Base-by-base conservation (phyloP, 2,329 filamentous ascomycete species). In the Madurella mycetomatis region DNA sequence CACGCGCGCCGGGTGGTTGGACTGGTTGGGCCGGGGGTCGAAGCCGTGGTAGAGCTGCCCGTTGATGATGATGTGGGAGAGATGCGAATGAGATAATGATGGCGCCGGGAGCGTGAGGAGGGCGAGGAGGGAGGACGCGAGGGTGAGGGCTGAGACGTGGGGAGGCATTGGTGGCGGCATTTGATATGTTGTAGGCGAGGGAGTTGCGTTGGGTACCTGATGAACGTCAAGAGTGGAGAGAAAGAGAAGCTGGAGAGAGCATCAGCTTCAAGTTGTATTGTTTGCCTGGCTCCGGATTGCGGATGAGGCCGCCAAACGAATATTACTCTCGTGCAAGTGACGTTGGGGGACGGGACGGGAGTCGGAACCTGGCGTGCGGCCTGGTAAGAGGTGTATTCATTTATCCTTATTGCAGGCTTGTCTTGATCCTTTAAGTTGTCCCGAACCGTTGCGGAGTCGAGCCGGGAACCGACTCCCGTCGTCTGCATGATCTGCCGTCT, bases 41-140 rank as follows among this genome's bases (percentile, higher is more conserved):
- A 72, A 77, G 41, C 76, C 75, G 25, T 67, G 60, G 64, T 76
- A 76, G 61, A 70, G 75, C 4, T 65, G 66, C 47, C 77, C 77
- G 57, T 77, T 74, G 48, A 76, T 72, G 48, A 74, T 70, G 51
- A 70, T 60, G 59, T 66, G 65, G 17, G 60, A 49, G 50, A 70
- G 62, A 53, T 67, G 68, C 5, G 68, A 69, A 47, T 70, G 68
- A 2, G 62, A 60, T 13, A 56, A 37, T 39, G 37, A 43, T 1
- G 45, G 5, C 1, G 51, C 11, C n/a, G 53, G 18, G 12, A 55
- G 30, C 34, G 56, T 2, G 18, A 53, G 43, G 39, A 57, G 40
- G 41, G 50, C 2, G 30, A 60, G 51, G 42, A 57, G 32, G 47
- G 31, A 55, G 43, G 41, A 55, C 34, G 41, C 48, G 1, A 25